Conservation (phyloP, 2,329 filamentous ascomycete species). For the Xylariaceae sp. region DNA sequence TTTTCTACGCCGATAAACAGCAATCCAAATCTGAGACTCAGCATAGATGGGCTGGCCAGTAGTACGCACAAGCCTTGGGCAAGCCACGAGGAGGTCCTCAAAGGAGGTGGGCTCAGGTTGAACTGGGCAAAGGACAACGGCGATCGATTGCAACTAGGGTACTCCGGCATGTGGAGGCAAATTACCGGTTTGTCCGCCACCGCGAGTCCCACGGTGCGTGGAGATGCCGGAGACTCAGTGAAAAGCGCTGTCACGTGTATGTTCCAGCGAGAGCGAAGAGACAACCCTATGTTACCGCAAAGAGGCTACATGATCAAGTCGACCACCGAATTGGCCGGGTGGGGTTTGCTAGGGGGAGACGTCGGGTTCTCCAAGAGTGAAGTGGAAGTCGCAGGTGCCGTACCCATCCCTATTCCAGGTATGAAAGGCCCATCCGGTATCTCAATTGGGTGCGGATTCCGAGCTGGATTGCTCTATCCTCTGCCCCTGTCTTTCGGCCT, state of each 20-base stretch:
- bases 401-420: constrained; percentile 68
- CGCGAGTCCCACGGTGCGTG: constrained; percentile 75
- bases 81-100: constrained; percentile 84
- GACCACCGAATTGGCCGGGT: constrained; percentile 77
- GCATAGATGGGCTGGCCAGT: constrained; percentile 75
- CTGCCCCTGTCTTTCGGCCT: constrained; percentile 58
- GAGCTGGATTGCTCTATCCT: constrained; percentile 78
- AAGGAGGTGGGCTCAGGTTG: constrained; percentile 70
- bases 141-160: constrained; percentile 71
- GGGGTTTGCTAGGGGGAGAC: constrained; percentile 77
- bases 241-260: constrained; percentile 83
- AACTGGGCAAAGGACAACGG: constrained; percentile 63
- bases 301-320: constrained; percentile 76
- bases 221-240: constrained; percentile 82
- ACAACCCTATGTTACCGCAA: constrained; percentile 79
- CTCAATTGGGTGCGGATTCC: constrained; percentile 74
- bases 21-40: constrained; percentile 74
- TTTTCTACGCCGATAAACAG: constrained; percentile 78
- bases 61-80: constrained; percentile 88
- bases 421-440: constrained; percentile 67
- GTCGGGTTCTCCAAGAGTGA: constrained; percentile 95
- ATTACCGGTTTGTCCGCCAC: constrained; percentile 69
- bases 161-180: constrained; percentile 81
- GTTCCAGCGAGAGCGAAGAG: constrained; percentile 73
- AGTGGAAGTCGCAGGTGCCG: constrained; percentile 69